A percentile compares a stretch with the other conserved stretches of the same genome.
Conservation (phyloP, 352 stramenopile genomes). For the Phytophthora aleatoria region DNA sequence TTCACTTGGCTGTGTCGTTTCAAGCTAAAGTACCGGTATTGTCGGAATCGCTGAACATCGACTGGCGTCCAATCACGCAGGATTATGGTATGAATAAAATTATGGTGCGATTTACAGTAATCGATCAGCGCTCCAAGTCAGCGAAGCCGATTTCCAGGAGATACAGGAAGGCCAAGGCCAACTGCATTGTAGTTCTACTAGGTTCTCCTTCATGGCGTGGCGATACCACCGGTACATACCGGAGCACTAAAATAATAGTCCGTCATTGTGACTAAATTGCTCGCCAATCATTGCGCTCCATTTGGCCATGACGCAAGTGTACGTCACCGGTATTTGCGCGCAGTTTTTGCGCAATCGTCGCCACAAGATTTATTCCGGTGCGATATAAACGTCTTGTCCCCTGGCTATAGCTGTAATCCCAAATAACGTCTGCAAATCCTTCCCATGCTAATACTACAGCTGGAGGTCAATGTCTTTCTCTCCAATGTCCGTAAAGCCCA, state of each 20-base stretch:
- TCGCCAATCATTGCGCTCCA: not conserved
- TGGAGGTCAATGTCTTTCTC: not conserved
- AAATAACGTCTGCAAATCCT: not conserved
- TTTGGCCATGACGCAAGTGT: conserved; percentile 4
- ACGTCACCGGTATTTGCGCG: conserved; percentile 7
- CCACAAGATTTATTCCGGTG: conserved; percentile 19
- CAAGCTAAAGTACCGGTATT: conserved; percentile 10
- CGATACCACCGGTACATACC: not conserved
- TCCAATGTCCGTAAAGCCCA: not conserved
- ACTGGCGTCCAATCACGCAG: conserved; percentile 9
- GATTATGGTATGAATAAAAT: not conserved
- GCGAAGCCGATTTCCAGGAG: too few relatives aligned
- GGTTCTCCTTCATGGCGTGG: too few relatives aligned
- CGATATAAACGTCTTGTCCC: not conserved
- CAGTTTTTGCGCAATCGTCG: conserved; percentile 7
- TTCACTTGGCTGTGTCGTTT: conserved; percentile 14
- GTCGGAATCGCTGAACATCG: not conserved
- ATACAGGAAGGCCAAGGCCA: too few relatives aligned
- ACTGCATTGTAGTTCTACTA: too few relatives aligned
- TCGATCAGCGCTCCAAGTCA: not conserved
- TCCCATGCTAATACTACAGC: not conserved
- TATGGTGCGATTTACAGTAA: not conserved
- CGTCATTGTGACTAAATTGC: conserved; percentile 1
- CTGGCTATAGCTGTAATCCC: conserved; percentile 1
- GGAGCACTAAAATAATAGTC: not conserved